A percentile compares a stretch with the other conserved stretches of the same genome.
Evolutionary conservation across 164 flowering plant genomes (phyloP).

Genomic region (Magnolia kwangsiensis): DNA sequence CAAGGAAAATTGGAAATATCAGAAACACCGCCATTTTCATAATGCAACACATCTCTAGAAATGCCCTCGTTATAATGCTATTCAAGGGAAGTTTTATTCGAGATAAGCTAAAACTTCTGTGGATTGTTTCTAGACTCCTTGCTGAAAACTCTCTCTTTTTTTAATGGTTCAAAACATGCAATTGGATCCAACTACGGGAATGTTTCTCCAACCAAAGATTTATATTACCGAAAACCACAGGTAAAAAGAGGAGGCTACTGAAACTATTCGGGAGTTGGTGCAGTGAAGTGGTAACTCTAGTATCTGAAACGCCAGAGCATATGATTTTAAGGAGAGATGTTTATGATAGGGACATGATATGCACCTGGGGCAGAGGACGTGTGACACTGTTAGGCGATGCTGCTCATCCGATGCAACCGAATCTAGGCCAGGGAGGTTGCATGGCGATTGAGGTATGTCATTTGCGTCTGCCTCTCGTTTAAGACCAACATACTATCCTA

Average conservation of each 20-base stretch:
- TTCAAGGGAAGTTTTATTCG: too few relatives aligned
- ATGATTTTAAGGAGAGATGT: constrained; percentile 26
- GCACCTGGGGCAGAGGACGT: constrained; percentile 26
- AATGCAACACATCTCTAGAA: too few relatives aligned
- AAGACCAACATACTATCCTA: background rate
- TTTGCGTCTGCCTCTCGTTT: background rate
- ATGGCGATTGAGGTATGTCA: constrained; percentile 38
- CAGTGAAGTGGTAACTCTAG: constrained; percentile 22
- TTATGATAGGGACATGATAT: constrained; percentile 28
- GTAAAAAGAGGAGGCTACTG: constrained; percentile 27
- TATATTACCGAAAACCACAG: constrained; percentile 11
- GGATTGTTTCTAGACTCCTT: too few relatives aligned
- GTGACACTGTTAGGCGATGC: constrained; percentile 39
- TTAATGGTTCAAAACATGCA: too few relatives aligned
- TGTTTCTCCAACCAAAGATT: background rate
- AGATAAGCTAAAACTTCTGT: too few relatives aligned
- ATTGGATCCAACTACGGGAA: background rate
- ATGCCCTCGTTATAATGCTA: too few relatives aligned
- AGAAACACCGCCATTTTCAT: too few relatives aligned
- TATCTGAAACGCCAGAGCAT: constrained; percentile 27
- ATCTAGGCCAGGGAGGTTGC: constrained; percentile 46
- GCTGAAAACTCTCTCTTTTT: too few relatives aligned
- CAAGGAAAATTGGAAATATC: too few relatives aligned
- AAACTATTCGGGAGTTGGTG: constrained; percentile 32
- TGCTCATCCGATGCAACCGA: constrained; percentile 41